A percentile compares a stretch with the other conserved stretches of the same genome.
phyloP scores from a whole-genome alignment of 805 yeast species.

The Candida fluviatilis region DNA sequence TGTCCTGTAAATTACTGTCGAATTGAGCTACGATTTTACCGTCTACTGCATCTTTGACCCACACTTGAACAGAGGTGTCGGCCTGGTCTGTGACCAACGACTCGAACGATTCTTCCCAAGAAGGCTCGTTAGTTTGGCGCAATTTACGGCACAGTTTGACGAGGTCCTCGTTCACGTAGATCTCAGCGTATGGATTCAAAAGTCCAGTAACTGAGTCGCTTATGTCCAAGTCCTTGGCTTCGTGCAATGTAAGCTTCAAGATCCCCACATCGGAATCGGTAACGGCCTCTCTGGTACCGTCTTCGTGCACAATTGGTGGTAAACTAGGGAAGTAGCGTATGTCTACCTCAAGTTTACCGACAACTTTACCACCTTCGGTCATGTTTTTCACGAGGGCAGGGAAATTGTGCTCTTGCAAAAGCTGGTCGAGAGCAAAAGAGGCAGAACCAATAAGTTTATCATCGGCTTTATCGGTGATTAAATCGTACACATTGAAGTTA shows the following conservation, averaged over 20 bases:
- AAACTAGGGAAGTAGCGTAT: conserved; percentile 46
- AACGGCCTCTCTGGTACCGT: conserved; percentile 45
- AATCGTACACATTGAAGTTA: conserved; percentile 51
- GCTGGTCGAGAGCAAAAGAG: conserved; percentile 52
- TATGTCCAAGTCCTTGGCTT: conserved; percentile 55
- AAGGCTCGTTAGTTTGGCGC: conserved; percentile 67
- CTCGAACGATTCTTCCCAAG: conserved; percentile 64
- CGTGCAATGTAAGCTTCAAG: conserved; percentile 57
- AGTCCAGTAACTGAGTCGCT: conserved; percentile 48
- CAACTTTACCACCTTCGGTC: conserved; percentile 47
- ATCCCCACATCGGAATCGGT: conserved; percentile 73
- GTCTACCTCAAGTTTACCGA: conserved; percentile 60
- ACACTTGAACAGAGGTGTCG: conserved; percentile 48
- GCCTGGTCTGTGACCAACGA: conserved; percentile 59
- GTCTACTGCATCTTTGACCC: conserved; percentile 58
- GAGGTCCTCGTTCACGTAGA: conserved; percentile 53
- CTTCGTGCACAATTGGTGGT: conserved; percentile 41
- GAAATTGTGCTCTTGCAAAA: conserved; percentile 50
- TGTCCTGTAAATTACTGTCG: conserved; percentile 49
- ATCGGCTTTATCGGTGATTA: conserved; percentile 48
- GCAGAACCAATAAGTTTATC: conserved; percentile 47
- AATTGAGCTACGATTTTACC: conserved; percentile 52
- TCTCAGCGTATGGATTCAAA: conserved; percentile 65
- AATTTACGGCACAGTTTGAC: conserved; percentile 57
- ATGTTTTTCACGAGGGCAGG: conserved; percentile 43